Base-by-base conservation (phyloP, 257 asterid genomes). In the Anisodus acutangulus region DNA sequence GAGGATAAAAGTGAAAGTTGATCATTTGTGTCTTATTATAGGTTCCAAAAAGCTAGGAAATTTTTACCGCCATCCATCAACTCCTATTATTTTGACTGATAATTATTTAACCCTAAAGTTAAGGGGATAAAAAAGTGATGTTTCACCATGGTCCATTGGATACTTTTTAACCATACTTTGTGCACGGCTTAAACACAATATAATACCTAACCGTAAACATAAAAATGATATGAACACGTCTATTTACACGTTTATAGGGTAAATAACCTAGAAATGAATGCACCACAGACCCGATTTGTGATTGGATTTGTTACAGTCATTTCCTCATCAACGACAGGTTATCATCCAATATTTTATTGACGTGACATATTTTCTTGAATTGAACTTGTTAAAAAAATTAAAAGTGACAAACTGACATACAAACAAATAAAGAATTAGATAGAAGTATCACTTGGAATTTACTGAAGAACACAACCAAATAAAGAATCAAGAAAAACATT, bases 21-120 rank as follows among this genome's bases (percentile, higher is more conserved):
- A 3, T 76, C 41, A 76, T 51, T 76, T 76, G 64, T 51, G 63
- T 76, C 81, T 76, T 76, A 76, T 76, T 76, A 76, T 76, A 76
- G 64, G 3, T 76, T 76, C 63, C 81, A 76, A 53, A 26, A 51
- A 76, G 15, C 8, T 51, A 76, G 63, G 81, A 76, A 12, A 76
- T 51, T 51, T 76, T 53, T 51, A 6, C 60, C 47, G 51, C 81
- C 81, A 6, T 76, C 45, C 81, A 51, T 31, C 47, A 51, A 76
- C 47, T 76, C 81, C 81, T 76, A 6, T 12, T 51, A 26, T 51
- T 51, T 76, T 76, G 63, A 76, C 17, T 76, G 81, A 76, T 76
- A 45, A 51, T 11, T 26, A 49, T 51, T 53, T 51, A 51, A 26
- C 22, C 81, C 81, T 22, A 26, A 26, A 51, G 8, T 22, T 76